phyloP scores from a whole-genome alignment of 2,329 filamentous ascomycete genomes.

The Trichoderma sp. region DNA sequence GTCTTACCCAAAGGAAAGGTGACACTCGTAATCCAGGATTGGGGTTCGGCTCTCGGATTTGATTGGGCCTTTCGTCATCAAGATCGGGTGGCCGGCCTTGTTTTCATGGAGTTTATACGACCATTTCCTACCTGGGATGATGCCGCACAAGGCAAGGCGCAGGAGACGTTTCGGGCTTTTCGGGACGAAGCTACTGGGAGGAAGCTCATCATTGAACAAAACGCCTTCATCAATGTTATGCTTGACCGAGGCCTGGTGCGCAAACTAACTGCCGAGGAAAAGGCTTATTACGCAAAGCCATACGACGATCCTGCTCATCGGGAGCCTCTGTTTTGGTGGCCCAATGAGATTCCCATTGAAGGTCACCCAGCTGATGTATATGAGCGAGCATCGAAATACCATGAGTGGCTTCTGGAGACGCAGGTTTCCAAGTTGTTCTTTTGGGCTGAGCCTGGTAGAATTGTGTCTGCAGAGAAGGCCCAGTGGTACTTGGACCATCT shows the following conservation, averaged over 20 bases:
- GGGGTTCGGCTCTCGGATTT: neutral
- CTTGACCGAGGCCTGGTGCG: neutral
- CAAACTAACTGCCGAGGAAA: neutral
- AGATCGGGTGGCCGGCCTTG: neutral
- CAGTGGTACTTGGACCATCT: neutral
- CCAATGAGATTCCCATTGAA: neutral
- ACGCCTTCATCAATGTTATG: neutral
- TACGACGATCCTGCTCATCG: neutral
- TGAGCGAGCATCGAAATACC: neutral
- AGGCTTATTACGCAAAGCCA: neutral
- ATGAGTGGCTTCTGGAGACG: neutral
- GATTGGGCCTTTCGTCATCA: neutral
- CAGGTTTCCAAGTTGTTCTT: neutral
- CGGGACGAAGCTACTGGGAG: neutral
- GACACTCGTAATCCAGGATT: neutral
- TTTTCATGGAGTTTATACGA: neutral
- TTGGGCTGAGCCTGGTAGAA: too few relatives aligned
- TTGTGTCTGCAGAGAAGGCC: neutral
- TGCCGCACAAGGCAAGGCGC: neutral
- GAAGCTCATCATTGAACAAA: neutral
- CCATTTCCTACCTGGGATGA: neutral
- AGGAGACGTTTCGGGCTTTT: neutral
- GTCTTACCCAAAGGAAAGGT: neutral
- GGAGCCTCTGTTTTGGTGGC: neutral
- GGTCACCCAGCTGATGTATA: neutral